Percentiles rank a stretch among this genome's conserved stretches.
These are phyloP conservation scores for Allium fistulosum DNA, from an alignment of 106 monocot genomes.

Conservation along the genomic window DNA sequence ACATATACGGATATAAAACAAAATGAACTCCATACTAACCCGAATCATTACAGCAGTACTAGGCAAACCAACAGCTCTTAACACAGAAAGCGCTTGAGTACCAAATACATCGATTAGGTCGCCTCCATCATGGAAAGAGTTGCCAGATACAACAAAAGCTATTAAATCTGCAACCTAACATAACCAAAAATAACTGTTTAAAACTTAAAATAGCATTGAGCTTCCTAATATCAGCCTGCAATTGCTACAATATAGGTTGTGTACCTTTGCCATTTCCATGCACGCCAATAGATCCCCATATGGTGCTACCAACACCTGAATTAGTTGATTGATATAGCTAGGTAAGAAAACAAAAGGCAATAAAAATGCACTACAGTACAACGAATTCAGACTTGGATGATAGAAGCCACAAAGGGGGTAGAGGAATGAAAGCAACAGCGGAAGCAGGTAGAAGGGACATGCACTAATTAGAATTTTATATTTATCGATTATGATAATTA, in stretches of 20 bases:
- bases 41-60: slow-evolving; percentile 80
- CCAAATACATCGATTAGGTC: slow-evolving; percentile 74
- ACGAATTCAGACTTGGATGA: no score
- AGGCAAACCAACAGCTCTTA: slow-evolving; percentile 83
- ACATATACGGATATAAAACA: background rate
- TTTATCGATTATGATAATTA: no score
- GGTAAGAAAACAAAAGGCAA: background rate
- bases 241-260: no score
- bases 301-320: slow-evolving; percentile 71
- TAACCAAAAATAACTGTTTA: background rate
- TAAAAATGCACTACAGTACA: no score
- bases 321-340: background rate
- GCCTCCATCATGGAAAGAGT: slow-evolving; percentile 39
- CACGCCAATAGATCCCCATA: slow-evolving; percentile 84
- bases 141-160: slow-evolving; percentile 73
- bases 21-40: slow-evolving; percentile 20
- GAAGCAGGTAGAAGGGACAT: no score
- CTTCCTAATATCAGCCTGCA: no score
- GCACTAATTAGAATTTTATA: no score
- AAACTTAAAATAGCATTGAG: no score
- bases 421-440: no score
- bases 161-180: slow-evolving; percentile 83
- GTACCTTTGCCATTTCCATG: slow-evolving; percentile 95
- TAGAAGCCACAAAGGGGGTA: no score
- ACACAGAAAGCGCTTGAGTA: slow-evolving; percentile 69